These are phyloP conservation scores for Starmerella cellae DNA, from an alignment of 805 yeast species.

Conservation along the genomic window DNA sequence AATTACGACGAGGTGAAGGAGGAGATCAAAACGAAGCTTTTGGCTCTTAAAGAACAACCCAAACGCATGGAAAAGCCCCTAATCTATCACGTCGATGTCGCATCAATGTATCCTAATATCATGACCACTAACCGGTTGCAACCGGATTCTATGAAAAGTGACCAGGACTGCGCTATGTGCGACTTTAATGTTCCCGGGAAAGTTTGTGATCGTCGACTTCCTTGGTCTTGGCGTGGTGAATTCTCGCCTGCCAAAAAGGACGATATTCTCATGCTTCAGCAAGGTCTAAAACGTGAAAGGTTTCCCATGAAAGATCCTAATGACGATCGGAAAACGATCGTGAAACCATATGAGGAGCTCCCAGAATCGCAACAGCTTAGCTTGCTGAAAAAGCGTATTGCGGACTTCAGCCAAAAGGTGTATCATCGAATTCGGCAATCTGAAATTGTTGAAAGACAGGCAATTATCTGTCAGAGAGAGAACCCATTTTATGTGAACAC, in stretches of 20 bases:
- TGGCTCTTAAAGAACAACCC: slow-evolving; percentile 50
- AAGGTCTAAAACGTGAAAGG: slow-evolving; percentile 65
- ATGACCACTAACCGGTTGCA: slow-evolving; percentile 95
- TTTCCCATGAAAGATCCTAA: slow-evolving; percentile 9
- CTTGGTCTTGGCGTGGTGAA: slow-evolving; percentile 99
- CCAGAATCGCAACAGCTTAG: slow-evolving; percentile 64
- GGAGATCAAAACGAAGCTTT: slow-evolving; percentile 40
- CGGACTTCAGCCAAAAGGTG: slow-evolving; percentile 74
- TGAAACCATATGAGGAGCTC: slow-evolving; percentile 53
- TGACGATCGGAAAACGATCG: slow-evolving; percentile 2
- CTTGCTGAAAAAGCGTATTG: slow-evolving; percentile 58
- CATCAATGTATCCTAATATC: slow-evolving; percentile 98
- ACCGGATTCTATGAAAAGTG: slow-evolving; percentile 94
- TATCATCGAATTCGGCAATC: slow-evolving; percentile 71
- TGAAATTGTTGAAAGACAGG: slow-evolving; percentile 75
- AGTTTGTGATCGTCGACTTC: slow-evolving; percentile 74
- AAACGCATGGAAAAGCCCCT: slow-evolving; percentile 64
- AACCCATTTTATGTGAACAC: slow-evolving; percentile 95
- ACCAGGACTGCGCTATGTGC: slow-evolving; percentile 93
- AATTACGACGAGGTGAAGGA: slow-evolving; percentile 66
- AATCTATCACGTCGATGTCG: slow-evolving; percentile 95
- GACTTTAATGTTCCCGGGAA: slow-evolving; percentile 95
- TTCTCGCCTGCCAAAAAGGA: slow-evolving; percentile 80
- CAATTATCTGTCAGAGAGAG: slow-evolving; percentile 92
- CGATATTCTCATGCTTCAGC: slow-evolving; percentile 79